These are phyloP conservation scores for Fusarium poae DNA, from an alignment of 2,329 filamentous ascomycete species.

Conservation along the genomic window DNA sequence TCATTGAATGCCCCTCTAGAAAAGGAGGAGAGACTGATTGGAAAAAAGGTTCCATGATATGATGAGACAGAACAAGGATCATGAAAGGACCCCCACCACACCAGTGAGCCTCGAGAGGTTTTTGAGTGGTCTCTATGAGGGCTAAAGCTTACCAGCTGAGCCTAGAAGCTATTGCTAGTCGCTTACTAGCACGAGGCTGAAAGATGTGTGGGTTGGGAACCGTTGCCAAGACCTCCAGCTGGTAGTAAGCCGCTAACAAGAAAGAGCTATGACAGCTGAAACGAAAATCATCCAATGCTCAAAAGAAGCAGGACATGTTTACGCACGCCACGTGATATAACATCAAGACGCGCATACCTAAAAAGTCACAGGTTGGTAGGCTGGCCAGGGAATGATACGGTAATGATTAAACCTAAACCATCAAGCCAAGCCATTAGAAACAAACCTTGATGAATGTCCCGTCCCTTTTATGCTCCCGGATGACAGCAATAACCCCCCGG, in stretches of 20 bases:
- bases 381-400: not conserved
- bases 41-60: conserved; percentile 20
- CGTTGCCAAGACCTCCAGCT: conserved; percentile 41
- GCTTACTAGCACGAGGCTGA: conserved; percentile 45
- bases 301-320: not conserved
- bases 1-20: not conserved
- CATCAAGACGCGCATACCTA: too few species aligned
- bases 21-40: conserved; percentile 15
- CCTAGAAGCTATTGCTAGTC: conserved; percentile 27
- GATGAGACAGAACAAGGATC: conserved; percentile 22
- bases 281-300: conserved; percentile 15
- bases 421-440: conserved; percentile 19
- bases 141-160: conserved; percentile 41
- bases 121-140: conserved; percentile 33
- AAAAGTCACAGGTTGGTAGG: too few species aligned
- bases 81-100: conserved; percentile 17
- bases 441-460: conserved; percentile 15
- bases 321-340: conserved; percentile 27
- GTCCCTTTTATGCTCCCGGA: conserved; percentile 17
- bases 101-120: conserved; percentile 28
- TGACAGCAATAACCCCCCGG: conserved; percentile 30
- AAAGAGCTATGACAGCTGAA: conserved; percentile 26
- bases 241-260: conserved; percentile 16
- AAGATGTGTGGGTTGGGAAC: conserved; percentile 14
- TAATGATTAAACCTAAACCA: conserved; percentile 13